phyloP scores from a whole-genome alignment of 495 filamentous ascomycete genomes.

The Penicillium atrosanguineum region DNA sequence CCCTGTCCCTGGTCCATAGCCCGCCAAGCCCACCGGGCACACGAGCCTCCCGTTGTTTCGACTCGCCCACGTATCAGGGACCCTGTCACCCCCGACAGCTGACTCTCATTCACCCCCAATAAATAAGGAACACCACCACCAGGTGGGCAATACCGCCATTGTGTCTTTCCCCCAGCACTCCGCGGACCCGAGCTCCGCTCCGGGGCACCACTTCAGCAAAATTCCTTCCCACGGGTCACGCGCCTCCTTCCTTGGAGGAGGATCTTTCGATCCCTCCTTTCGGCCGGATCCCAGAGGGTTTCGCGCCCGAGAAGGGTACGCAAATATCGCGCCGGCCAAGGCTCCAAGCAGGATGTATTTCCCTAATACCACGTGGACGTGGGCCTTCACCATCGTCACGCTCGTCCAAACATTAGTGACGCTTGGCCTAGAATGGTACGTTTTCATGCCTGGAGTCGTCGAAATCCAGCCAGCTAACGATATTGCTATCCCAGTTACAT shows the following conservation, averaged over 20 bases:
- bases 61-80: conserved; percentile 18
- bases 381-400: conserved; percentile 74
- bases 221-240: conserved; percentile 60
- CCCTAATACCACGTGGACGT: conserved; percentile 82
- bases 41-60: conserved; percentile 18
- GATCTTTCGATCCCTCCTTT: conserved; percentile 53
- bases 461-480: neutral
- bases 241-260: conserved; percentile 65
- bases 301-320: conserved; percentile 55
- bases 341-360: conserved; percentile 56
- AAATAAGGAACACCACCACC: conserved; percentile 22
- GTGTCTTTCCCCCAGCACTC: conserved; percentile 33
- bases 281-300: conserved; percentile 47
- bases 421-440: conserved; percentile 83
- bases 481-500: conserved; percentile 34
- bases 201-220: conserved; percentile 52
- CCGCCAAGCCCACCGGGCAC: conserved; percentile 22
- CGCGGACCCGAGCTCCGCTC: conserved; percentile 38
- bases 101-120: conserved; percentile 6
- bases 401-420: conserved; percentile 73
- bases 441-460: conserved; percentile 6
- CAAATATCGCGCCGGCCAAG: conserved; percentile 28
- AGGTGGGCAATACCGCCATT: conserved; percentile 39
- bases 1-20: conserved; percentile 2
- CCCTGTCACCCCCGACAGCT: conserved; percentile 10